phyloP scores from a whole-genome alignment of 257 asterid species.

The Osmanthus fragrans region DNA sequence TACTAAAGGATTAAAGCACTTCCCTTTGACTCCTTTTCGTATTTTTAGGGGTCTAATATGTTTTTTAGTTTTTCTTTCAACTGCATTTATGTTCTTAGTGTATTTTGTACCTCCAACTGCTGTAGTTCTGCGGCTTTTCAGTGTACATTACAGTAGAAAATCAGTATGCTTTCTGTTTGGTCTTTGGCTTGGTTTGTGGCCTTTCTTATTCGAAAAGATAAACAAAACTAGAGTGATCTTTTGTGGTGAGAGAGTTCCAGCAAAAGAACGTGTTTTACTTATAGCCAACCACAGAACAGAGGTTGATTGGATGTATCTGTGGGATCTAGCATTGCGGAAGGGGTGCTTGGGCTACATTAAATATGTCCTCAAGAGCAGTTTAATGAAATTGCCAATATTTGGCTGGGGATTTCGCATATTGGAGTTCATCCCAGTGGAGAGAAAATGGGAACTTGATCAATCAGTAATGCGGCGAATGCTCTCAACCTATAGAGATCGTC shows the following conservation, averaged over 20 bases:
- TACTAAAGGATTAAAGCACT: slow-evolving; percentile 53
- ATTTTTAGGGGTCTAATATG: slow-evolving; percentile 66
- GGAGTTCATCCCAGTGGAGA: slow-evolving; percentile 93
- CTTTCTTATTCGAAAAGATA: slow-evolving; percentile 83
- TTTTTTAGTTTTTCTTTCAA: slow-evolving; percentile 51
- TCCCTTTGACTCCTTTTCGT: slow-evolving; percentile 62
- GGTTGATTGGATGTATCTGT: slow-evolving; percentile 98
- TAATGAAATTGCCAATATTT: slow-evolving; percentile 85
- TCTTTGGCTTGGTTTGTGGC: slow-evolving; percentile 94
- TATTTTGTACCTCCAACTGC: slow-evolving; percentile 63
- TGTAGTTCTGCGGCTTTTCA: slow-evolving; percentile 53
- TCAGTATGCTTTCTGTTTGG: slow-evolving; percentile 65
- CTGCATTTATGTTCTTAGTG: slow-evolving; percentile 75
- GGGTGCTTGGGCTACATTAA: slow-evolving; percentile 74
- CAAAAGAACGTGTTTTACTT: slow-evolving; percentile 61
- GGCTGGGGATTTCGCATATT: slow-evolving; percentile 90
- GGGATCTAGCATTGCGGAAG: slow-evolving; percentile 87
- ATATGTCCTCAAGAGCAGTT: slow-evolving; percentile 85
- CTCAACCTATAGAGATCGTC: slow-evolving; percentile 43
- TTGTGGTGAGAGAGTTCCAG: slow-evolving; percentile 80
- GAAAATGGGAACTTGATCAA: slow-evolving; percentile 90
- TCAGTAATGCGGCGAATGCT: slow-evolving; percentile 61
- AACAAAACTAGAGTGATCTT: slow-evolving; percentile 77
- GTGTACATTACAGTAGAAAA: slow-evolving; percentile 75
- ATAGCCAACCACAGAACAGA: slow-evolving; percentile 91